phyloP scores from a whole-genome alignment of 1,284 basidiomycete species.

The Melampsora larici-populina region DNA sequence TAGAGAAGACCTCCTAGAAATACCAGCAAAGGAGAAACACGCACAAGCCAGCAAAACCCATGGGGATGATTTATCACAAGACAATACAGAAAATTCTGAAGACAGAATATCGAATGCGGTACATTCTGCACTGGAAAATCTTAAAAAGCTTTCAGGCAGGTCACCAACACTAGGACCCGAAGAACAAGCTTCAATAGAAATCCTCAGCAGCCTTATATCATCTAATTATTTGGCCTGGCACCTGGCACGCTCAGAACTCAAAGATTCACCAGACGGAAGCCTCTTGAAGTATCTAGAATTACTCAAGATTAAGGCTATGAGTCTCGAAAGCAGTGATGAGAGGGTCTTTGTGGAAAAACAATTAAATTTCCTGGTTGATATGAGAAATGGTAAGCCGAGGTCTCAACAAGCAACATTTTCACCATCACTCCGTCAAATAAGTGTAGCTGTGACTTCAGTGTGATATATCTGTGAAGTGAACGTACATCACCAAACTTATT shows the following conservation, averaged over 20 bases:
- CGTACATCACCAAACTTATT: too few relatives aligned
- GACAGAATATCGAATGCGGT: conserved; percentile 1
- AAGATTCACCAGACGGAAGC: background rate
- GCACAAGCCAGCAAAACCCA: background rate
- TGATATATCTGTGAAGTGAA: too few relatives aligned
- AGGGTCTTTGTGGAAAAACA: too few relatives aligned
- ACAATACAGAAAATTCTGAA: background rate
- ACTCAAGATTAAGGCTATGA: too few relatives aligned
- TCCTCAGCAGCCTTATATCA: background rate
- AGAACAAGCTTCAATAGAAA: background rate
- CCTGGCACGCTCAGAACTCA: background rate
- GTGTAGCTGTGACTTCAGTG: too few relatives aligned
- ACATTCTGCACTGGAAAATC: background rate
- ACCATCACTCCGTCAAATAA: too few relatives aligned
- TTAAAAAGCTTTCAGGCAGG: background rate
- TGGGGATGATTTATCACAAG: background rate
- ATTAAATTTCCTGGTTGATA: too few relatives aligned
- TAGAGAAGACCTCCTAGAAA: background rate
- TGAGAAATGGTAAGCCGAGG: too few relatives aligned
- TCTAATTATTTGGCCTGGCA: background rate
- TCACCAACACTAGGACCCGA: background rate
- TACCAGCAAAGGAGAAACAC: background rate
- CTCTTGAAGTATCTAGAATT: too few relatives aligned
- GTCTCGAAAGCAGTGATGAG: too few relatives aligned
- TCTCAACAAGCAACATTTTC: too few relatives aligned